Percentiles rank a stretch among this genome's conserved stretches.
phyloP scores from a whole-genome alignment of 306 rosid species.

The Sphenostylis stenocarpa region DNA sequence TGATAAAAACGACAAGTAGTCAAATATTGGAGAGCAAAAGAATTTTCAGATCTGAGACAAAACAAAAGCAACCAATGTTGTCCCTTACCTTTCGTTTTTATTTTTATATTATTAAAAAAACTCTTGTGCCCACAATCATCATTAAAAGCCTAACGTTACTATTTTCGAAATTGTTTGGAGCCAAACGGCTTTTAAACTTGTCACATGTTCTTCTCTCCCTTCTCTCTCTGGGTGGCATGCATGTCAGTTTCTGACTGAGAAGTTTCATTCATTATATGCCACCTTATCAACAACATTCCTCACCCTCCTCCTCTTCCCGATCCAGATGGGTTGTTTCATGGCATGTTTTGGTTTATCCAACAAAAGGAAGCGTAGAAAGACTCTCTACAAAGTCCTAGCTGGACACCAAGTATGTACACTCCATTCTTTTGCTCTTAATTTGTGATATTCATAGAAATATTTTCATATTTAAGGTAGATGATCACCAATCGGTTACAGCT shows the following conservation, averaged over 20 bases:
- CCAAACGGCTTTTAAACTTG: conserved; percentile 55
- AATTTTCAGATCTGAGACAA: conserved; percentile 25
- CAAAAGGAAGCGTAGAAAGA: conserved; percentile 59
- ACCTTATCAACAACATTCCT: conserved; percentile 27
- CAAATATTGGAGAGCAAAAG: not conserved
- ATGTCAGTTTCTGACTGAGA: conserved; percentile 3
- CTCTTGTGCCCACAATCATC: conserved; percentile 47
- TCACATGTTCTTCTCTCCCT: conserved; percentile 26
- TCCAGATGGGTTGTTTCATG: conserved; percentile 80
- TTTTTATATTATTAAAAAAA: not conserved
- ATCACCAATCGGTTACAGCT: not conserved
- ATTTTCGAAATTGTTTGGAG: conserved; percentile 78
- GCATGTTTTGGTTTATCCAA: conserved; percentile 70
- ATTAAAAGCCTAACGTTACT: conserved; percentile 73
- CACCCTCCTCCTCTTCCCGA: conserved; percentile 17
- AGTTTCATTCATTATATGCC: conserved; percentile 17
- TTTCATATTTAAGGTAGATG: not conserved
- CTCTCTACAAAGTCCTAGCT: conserved; percentile 42
- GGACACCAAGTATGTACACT: conserved; percentile 43
- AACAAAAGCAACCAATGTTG: conserved; percentile 1
- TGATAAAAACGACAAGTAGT: not conserved
- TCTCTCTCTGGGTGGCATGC: conserved; percentile 9
- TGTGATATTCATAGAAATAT: not conserved
- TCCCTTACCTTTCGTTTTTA: not conserved
- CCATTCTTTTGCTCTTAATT: not conserved